Evolutionary conservation across 2,329 filamentous ascomycete species (phyloP).

Genomic region (Cytospora piceicola): DNA sequence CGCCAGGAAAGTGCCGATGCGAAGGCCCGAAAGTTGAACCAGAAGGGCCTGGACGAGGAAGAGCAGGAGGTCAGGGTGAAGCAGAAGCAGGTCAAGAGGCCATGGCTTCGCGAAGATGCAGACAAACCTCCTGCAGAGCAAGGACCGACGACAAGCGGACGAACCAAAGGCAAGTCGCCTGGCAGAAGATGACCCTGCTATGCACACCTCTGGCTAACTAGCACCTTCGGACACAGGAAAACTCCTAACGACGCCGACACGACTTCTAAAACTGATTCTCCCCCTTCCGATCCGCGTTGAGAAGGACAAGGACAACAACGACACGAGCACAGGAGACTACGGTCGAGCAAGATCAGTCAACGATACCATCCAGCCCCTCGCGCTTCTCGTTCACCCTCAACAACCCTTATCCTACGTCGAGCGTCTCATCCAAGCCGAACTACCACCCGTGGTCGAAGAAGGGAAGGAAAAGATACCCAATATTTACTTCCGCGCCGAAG

Average conservation of each 20-base stretch:
- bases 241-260: conserved; percentile 77
- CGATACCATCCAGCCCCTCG: conserved; percentile 73
- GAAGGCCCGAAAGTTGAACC: conserved; percentile 39
- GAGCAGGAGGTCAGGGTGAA: conserved; percentile 50
- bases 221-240: conserved; percentile 56
- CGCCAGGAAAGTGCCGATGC: conserved; percentile 32
- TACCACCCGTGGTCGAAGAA: conserved; percentile 70
- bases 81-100: conserved; percentile 61
- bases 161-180: conserved; percentile 39
- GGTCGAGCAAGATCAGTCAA: conserved; percentile 43
- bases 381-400: conserved; percentile 83
- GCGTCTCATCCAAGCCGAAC: conserved; percentile 83
- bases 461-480: conserved; percentile 71
- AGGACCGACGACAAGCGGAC: conserved; percentile 31
- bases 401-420: conserved; percentile 92
- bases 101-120: conserved; percentile 68
- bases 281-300: conserved; percentile 62
- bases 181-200: not conserved
- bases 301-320: conserved; percentile 40
- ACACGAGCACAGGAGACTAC: conserved; percentile 37
- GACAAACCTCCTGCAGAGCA: conserved; percentile 43
- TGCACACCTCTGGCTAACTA: conserved; percentile 19
- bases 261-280: conserved; percentile 79
- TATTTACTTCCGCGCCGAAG: conserved; percentile 80
- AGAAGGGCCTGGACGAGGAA: conserved; percentile 42